Evolutionary conservation across 805 yeast genomes (phyloP), one percentile per base, ranked within the genome.

Genomic region (Yamadazyma laniorum): DNA sequence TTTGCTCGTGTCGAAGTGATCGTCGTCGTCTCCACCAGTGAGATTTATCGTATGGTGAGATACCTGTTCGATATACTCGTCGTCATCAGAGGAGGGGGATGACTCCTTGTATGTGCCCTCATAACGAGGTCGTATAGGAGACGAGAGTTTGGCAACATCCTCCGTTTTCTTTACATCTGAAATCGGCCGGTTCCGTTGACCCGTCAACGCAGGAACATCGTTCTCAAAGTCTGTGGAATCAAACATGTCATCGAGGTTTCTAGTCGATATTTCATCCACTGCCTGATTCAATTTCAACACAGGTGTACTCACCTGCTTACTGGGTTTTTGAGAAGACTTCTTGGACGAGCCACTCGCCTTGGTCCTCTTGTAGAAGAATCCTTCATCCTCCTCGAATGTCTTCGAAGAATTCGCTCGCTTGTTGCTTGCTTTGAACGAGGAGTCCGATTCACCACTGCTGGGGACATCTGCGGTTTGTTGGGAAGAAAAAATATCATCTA

Each of bases 61-160:
- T 1, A 53, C 63, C 26, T 56, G 63, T 37, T 61, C 66, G 12
- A 56, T 36, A 31, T 58, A 60, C 17, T 48, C 59, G 35, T 59
- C 65, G 8, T 36, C 36, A 5, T 40, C 27, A 2, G 39, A 32
- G 6, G 40, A 32, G 2, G 44, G 25, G 1, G 29, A 14, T 4
- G 15, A 25, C 9, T 35, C 15, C 13, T 44, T 48, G 32, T 38
- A 40, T 6, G 28, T 31, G 9, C 42, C 47, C 28, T 40, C 45
- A 29, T 51, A 43, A 29, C 49, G 26, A 31, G 51, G 42, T 34
- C 45, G 48, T 37, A 43, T 47, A 23, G 48, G 50, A 39, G 39
- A 46, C 4, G 47, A 43, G 11, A 46, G 29, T 18, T 39, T 43
- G 9, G 29, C 26, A 6, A 17, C 35, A 19, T 21, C 9, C 9